Conservation (phyloP, 768 basidiomycete species). For the Strobilomyces echinocephalus region DNA sequence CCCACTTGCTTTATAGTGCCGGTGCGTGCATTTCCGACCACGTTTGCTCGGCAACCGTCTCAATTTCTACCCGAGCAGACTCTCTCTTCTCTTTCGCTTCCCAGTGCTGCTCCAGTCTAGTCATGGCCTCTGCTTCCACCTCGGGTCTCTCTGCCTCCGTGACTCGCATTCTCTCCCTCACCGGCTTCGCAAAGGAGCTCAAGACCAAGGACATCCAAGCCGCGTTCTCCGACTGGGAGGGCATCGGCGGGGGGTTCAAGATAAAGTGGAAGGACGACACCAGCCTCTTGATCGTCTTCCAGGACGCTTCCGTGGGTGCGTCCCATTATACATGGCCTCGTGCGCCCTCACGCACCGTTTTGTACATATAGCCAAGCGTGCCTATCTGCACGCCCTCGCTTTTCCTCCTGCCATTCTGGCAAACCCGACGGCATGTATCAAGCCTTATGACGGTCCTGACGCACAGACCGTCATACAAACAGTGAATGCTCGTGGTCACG, state of each 20-base stretch:
- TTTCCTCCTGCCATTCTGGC: slow-evolving; percentile 69
- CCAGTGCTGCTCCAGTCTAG: slow-evolving; percentile 4
- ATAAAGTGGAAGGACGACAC: slow-evolving; percentile 99
- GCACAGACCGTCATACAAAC: slow-evolving; percentile 81
- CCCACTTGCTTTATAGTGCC: background rate
- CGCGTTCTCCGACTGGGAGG: slow-evolving; percentile 88
- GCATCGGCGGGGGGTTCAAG: slow-evolving; percentile 86
- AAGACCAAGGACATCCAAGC: slow-evolving; percentile 96
- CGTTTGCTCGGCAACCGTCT: slow-evolving; percentile 28
- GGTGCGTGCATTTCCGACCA: slow-evolving; percentile 15
- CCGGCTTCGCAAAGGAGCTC: slow-evolving; percentile 91
- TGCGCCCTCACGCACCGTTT: background rate
- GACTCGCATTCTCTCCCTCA: slow-evolving; percentile 88
- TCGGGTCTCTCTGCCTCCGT: slow-evolving; percentile 89
- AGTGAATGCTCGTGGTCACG: slow-evolving; percentile 70
- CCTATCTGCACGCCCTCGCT: slow-evolving; percentile 83
- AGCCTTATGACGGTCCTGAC: slow-evolving; percentile 93
- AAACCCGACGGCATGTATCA: slow-evolving; percentile 57
- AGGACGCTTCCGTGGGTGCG: slow-evolving; percentile 86
- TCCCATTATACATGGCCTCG: slow-evolving; percentile 15
- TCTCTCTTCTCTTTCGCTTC: slow-evolving; percentile 13
- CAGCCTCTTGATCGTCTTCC: slow-evolving; percentile 90
- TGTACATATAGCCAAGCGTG: slow-evolving; percentile 23
- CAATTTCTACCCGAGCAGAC: slow-evolving; percentile 10
- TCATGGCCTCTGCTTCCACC: slow-evolving; percentile 63